These are phyloP conservation scores for Claviceps monticola DNA, from an alignment of 2,329 filamentous ascomycete genomes.

Conservation along the genomic window DNA sequence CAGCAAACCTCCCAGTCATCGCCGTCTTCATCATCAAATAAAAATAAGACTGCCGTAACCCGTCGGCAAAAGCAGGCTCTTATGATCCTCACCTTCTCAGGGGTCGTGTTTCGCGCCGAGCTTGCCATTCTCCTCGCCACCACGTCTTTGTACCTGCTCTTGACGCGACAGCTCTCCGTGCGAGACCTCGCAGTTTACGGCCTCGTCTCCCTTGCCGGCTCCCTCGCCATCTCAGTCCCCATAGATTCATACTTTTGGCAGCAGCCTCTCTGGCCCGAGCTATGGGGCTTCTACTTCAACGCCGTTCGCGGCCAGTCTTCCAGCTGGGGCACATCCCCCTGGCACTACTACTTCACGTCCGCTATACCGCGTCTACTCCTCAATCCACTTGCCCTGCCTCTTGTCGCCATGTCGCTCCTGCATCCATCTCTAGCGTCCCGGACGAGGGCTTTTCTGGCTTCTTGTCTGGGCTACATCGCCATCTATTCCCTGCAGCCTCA, in stretches of 20 bases:
- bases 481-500: constrained; percentile 84
- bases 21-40: neutral
- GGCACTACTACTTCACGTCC: constrained; percentile 73
- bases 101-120: constrained; percentile 80
- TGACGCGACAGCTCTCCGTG: constrained; percentile 37
- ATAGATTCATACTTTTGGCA: constrained; percentile 95
- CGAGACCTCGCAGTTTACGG: constrained; percentile 53
- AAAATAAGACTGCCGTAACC: constrained; percentile 9
- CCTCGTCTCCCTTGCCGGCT: constrained; percentile 46
- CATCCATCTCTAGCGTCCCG: constrained; percentile 30
- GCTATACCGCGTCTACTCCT: constrained; percentile 71
- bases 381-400: constrained; percentile 55
- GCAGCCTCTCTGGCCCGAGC: constrained; percentile 74
- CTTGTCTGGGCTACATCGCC: constrained; percentile 57
- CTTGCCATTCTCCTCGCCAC: constrained; percentile 66
- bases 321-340: constrained; percentile 77
- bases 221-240: constrained; percentile 55
- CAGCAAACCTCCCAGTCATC: constrained; percentile 13
- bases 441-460: constrained; percentile 41
- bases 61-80: constrained; percentile 49
- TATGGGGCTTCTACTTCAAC: constrained; percentile 83
- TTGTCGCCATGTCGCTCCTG: constrained; percentile 38
- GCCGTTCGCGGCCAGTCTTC: constrained; percentile 70
- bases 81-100: constrained; percentile 63
- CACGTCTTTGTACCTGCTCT: constrained; percentile 50